Base-by-base conservation (phyloP, 2,329 filamentous ascomycete genomes). In the Scytalidium sp. region DNA sequence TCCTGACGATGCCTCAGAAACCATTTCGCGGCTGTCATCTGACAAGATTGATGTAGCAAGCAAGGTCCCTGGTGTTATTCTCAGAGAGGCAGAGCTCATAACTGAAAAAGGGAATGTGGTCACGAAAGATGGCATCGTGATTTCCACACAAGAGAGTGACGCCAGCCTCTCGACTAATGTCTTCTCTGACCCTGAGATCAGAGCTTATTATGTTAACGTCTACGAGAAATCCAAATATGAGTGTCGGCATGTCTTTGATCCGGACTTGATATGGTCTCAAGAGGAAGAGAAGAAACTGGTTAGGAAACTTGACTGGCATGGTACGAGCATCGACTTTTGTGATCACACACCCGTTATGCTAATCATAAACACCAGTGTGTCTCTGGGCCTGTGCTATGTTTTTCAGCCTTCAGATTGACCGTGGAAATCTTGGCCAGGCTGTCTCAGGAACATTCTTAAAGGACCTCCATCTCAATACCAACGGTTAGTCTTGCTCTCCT, bases 371-470 rank as follows among this genome's bases (percentile, higher is more conserved):
- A 15, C 21, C 13, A 48, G 25, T 48, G 15, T 48, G 22, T 44
- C 21, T 45, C 19, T 46, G 25, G 32, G 25, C 43, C 8, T 70
- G 70, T 60, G 47, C 71, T 25, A 70, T 71, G 68, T 71, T 72
- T 50, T 64, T 64, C 40, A 60, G 61, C 5, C 56, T 71, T 25
- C 66, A 70, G 42, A 44, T 70, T 22, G 65, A 69, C 43, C 59
- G 68, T 25, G 61, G 64, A 11, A 71, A 71, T 49, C 64, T 70
- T 45, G 69, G 65, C 39, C 47, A 50, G 21, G 51, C 47, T 21
- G 39, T 50, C 8, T 1, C 52, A 65, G 70, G 72, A 36, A 77
- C 73, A 56, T 77, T 52, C 68, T 66, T 86, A 3, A 67, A 64
- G 53, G 83, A 81, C 40, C 60, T 74, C 7, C 55, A 62, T 2